Evolutionary conservation across 106 monocot species (phyloP).

Genomic region (Dendrobium chrysotoxum): DNA sequence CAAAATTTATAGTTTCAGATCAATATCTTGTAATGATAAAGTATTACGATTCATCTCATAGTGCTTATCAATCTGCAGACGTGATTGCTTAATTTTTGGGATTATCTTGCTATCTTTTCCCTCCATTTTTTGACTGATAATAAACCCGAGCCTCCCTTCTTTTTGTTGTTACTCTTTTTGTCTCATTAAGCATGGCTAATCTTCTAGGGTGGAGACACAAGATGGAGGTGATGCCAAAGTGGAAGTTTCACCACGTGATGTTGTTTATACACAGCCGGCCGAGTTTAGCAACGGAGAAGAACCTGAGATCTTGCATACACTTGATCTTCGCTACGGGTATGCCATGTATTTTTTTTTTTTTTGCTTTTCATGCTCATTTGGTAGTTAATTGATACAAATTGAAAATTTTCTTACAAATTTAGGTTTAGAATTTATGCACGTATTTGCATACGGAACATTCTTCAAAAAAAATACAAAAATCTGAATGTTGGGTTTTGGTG

Average conservation of each 20-base stretch:
- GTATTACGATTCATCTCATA: neutral
- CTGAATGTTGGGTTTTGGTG: neutral
- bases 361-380: neutral
- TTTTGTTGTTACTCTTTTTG: neutral
- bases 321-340: slow-evolving; percentile 99
- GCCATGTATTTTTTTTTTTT: neutral
- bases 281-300: slow-evolving; percentile 52
- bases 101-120: neutral
- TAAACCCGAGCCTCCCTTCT: neutral
- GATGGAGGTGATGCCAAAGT: slow-evolving; percentile 98
- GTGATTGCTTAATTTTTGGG: neutral
- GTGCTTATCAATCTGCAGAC: neutral
- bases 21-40: neutral
- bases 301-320: slow-evolving; percentile 79
- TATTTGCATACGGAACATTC: neutral
- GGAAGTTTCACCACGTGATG: slow-evolving; percentile 94
- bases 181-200: slow-evolving; percentile 13
- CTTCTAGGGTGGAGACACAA: slow-evolving; percentile 91
- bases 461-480: neutral
- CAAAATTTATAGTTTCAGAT: neutral
- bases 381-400: neutral
- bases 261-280: slow-evolving; percentile 78
- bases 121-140: neutral
- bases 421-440: neutral
- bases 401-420: neutral